Evolutionary conservation across 257 asterid genomes (phyloP), one percentile per base, ranked within the genome.

Genomic region (Nicotiana tomentosiformis): DNA sequence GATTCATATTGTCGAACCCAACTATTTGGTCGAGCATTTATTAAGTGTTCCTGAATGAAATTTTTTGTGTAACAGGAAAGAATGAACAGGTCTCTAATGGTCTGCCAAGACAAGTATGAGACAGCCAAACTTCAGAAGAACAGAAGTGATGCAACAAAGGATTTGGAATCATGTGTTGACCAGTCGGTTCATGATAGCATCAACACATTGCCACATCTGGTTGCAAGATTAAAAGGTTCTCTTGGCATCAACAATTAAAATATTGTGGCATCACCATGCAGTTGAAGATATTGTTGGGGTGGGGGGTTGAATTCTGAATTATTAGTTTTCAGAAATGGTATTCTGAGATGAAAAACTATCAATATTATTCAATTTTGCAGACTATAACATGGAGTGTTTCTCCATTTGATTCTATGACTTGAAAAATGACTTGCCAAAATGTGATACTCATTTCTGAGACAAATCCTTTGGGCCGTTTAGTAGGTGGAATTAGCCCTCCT

Each of bases 41-140:
- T 53, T 4, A 4, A 4, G 26, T n/a, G 26, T 15, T 51, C 4
- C 17, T 15, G 29, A 26, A 76, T 76, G 10, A 8, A 26, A 51
- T 9, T 43, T 1, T 46, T 81, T 76, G 29, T 1, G 66, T 23
- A 83, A 12, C 90, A 95, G 99, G 98, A 95, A 83, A 87, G 88
- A 77, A 57, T 95, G 91, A 89, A 86, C 66, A 89, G 97, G 82
- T 88, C 97, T 81, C 86, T 95, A 65, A 85, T 84, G 82, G 99
- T 95, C 70, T 95, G 99, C 90, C 98, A 95, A 84, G 98, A 95
- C 93, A 92, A 90, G 83, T 89, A 87, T 68, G 98, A 95, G 89
- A 53, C 91, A 2, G 91, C 95, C 69, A 93, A 89, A 87, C 83
- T 89, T 85, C 97, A 92, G 84, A 76, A 84, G 26, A 87, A 84